Conservation (phyloP, 1,139 yeast genomes). For the Pichia sp. region DNA sequence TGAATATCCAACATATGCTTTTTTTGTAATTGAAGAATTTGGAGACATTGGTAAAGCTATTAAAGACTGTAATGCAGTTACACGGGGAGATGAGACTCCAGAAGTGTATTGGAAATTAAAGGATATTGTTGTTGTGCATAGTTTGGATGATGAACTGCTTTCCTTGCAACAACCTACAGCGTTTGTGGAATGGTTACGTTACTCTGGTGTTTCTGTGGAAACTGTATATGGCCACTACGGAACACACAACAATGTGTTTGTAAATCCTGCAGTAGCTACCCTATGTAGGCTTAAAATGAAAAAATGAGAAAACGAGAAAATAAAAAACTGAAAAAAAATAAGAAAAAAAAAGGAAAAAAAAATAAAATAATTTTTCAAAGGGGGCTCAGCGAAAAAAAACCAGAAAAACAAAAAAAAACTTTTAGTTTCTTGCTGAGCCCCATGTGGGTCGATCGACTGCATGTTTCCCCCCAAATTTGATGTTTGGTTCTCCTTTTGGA, state of each 20-base stretch:
- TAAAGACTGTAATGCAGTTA: conserved; percentile 15
- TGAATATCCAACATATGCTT: conserved; percentile 41
- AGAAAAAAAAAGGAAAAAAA: not conserved
- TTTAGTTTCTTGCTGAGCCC: not conserved
- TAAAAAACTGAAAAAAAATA: not conserved
- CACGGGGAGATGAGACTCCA: not conserved
- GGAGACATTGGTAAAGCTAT: conserved; percentile 20
- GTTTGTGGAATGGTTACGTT: conserved; percentile 21
- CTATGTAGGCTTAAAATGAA: not conserved
- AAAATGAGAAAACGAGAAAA: not conserved
- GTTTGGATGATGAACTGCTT: conserved; percentile 33
- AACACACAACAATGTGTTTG: conserved; percentile 10
- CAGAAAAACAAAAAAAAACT: not conserved
- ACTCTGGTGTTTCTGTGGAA: not conserved
- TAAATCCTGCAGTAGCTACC: not conserved
- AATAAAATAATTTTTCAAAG: not conserved
- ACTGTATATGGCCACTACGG: conserved; percentile 7
- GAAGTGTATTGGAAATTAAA: conserved; percentile 9
- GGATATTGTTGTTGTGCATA: conserved; percentile 29
- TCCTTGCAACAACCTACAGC: conserved; percentile 27
- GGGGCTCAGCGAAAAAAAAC: not conserved
- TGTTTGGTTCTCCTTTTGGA: not conserved
- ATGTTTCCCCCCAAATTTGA: not conserved
- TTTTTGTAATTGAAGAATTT: conserved; percentile 42
- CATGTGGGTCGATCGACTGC: not conserved